Evolutionary conservation across 225 moss, liverwort and hornwort genomes (phyloP), one percentile per base, ranked within the genome.

Genomic region (Pseudoscleropodium purum): DNA sequence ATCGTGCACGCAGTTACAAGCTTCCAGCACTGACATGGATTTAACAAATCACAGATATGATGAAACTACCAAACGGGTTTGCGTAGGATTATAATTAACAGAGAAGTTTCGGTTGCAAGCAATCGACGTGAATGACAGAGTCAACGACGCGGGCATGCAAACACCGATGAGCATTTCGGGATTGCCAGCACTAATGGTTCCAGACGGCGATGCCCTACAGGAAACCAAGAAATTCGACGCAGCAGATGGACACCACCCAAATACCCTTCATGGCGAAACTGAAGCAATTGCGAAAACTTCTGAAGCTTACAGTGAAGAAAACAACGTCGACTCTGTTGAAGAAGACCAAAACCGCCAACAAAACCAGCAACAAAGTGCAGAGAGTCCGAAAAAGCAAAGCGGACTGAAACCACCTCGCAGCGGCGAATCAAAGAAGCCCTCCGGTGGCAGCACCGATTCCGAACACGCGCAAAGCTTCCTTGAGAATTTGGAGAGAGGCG

Each of bases 401-500:
- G 78, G 78, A 64, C 25, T 65, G 73, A 92, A 89, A 75, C 92
- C 84, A 85, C 81, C 88, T 43, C 86, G 89, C 18, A 72, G 78
- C 43, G 30, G 52, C 77, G 83, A 72, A 81, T 75, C 81, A 9
- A 85, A 83, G 79, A 86, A 84, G 31, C 43, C 81, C 34, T 34
- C 59, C 6, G 23, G 23, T 30, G 45, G 82, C n/a, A 77, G 39
- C 52, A 84, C 52, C 30, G 68, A 68, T 6, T 68, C 31, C 56
- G 81, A 89, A 30, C 43, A 69, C 4, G 41, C 60, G 41, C 83
- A 56, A 47, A 69, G 45, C n/a, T 92, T 92, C 85, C 51, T 79
- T 21, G 90, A 90, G 57, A 79, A 84, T 81, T 64, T 94, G 86
- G 89, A 90, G 75, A 90, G 83, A 66, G 94, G 92, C 11, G 64